A percentile compares a stretch with the other conserved stretches of the same genome.
These are phyloP conservation scores for Dentiscutata heterogama DNA, from an alignment of 371 early-diverging fungal species.

Conservation along the genomic window DNA sequence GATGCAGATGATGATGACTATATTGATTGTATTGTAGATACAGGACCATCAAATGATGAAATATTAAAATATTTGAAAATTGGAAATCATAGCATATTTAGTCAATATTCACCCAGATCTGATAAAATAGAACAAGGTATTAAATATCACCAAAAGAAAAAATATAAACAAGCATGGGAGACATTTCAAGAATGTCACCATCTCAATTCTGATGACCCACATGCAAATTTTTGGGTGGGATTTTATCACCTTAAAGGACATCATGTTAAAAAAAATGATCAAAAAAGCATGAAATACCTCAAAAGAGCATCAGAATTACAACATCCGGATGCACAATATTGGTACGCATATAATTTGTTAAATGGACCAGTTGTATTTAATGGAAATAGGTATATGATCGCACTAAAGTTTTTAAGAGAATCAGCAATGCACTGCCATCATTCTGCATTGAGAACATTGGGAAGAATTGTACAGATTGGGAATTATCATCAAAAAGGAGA, in stretches of 20 bases:
- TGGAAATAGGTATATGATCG: background rate
- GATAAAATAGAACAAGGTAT: background rate
- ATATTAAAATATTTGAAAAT: too few species aligned
- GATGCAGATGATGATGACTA: background rate
- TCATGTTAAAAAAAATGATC: background rate
- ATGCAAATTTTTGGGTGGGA: conserved; percentile 24
- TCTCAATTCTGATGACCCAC: background rate
- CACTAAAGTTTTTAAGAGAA: background rate
- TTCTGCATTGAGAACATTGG: background rate
- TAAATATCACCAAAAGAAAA: background rate
- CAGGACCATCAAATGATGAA: too few species aligned
- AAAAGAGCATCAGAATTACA: background rate
- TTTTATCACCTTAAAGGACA: conserved; percentile 18
- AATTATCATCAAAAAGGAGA: background rate
- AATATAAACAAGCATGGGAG: conserved; percentile 22
- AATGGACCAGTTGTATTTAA: background rate
- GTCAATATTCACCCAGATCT: background rate
- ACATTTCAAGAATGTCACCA: background rate
- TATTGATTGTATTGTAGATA: background rate
- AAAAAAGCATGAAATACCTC: background rate
- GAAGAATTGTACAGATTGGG: conserved; percentile 3
- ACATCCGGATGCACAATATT: conserved; percentile 23
- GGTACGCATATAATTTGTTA: background rate
- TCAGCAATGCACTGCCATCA: background rate
- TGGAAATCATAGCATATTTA: too few species aligned